Base-by-base conservation (phyloP, 1,139 yeast species). In the Scheffersomyces titani region DNA sequence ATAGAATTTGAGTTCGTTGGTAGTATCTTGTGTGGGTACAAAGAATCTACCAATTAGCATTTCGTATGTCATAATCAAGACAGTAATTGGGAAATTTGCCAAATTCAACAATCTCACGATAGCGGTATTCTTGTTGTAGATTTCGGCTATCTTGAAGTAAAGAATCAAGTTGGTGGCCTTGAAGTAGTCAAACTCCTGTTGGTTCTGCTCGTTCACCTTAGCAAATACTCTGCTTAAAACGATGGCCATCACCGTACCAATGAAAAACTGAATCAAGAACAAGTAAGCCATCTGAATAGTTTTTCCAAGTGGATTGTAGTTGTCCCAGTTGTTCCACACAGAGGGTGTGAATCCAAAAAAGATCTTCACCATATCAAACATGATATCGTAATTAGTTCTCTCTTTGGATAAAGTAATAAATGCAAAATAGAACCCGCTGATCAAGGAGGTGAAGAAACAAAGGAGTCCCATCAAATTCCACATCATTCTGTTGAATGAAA, bases 331-430 rank as follows among this genome's bases (percentile, higher is more conserved):
- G 53, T 80, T 76, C 89, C 89, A 86, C 1, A 85, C 88, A 0
- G 87, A 84, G 0, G 89, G 88, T 0, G 89, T 85, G 65, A 83
- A 85, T 0, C 89, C 89, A 65, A 85, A 85, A 60, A 85, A 78
- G 6, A 85, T 76, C 65, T 84, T 83, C 53, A 84, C 69, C 76
- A 85, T 76, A 60, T 82, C 85, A 66, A 80, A 85, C 20, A 86
- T 82, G 44, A 85, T 83, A 49, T 81, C 80, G 44, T 74, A 71
- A n/a, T 81, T 79, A 2, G 83, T 63, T 60, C 78, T 73, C 47
- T 76, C 75, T 24, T 75, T 68, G 6, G 86, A 84, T 60, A 85
- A 77, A 1, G 87, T 82, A 57, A 84, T 74, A 61, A 84, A 83
- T 51, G 85, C 81, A 40, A 85, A 78, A 73, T 85, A 85, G 63